These are phyloP conservation scores for Sporothrix schenckii DNA, from an alignment of 2,329 filamentous ascomycete genomes.

Conservation along the genomic window DNA sequence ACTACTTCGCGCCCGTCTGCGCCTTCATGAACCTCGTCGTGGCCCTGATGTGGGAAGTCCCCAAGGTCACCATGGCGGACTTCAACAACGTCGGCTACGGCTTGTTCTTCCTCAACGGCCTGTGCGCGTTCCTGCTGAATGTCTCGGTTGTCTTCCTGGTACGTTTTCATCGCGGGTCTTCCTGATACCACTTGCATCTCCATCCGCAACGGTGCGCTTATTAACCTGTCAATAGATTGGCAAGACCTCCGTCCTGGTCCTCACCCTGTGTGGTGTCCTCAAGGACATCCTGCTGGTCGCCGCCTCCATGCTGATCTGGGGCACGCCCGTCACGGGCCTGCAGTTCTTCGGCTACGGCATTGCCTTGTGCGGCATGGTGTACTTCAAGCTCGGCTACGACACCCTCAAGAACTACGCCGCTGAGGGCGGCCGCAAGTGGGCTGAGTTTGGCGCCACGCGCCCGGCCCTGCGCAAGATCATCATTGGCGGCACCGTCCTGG, in stretches of 20 bases:
- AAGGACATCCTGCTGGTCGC: constrained; percentile 84
- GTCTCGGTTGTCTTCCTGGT: constrained; percentile 85
- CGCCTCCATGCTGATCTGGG: constrained; percentile 81
- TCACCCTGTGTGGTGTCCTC: constrained; percentile 83
- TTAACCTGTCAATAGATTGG: constrained; percentile 63
- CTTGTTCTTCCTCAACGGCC: constrained; percentile 74
- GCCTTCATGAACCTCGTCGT: constrained; percentile 78
- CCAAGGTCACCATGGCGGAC: constrained; percentile 68
- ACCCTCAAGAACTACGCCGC: constrained; percentile 78
- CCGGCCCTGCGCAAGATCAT: constrained; percentile 78
- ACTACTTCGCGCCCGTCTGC: constrained; percentile 87
- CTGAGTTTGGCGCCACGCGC: constrained; percentile 77
- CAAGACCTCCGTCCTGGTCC: constrained; percentile 82
- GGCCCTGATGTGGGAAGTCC: constrained; percentile 73
- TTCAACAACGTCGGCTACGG: constrained; percentile 73
- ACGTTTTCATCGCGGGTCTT: constrained; percentile 45
- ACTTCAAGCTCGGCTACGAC: constrained; percentile 84
- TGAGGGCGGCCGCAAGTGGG: constrained; percentile 76
- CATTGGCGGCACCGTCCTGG: constrained; percentile 64
- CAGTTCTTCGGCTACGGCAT: constrained; percentile 86
- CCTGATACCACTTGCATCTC: constrained; percentile 33
- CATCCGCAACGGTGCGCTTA: no score
- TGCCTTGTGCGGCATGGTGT: constrained; percentile 75
- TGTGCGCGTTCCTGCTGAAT: constrained; percentile 79
- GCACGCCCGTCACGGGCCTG: constrained; percentile 70